A percentile compares a stretch with the other conserved stretches of the same genome.
These are phyloP conservation scores for Rhynchosporium agropyri DNA, from an alignment of 2,329 filamentous ascomycete species.

Conservation along the genomic window DNA sequence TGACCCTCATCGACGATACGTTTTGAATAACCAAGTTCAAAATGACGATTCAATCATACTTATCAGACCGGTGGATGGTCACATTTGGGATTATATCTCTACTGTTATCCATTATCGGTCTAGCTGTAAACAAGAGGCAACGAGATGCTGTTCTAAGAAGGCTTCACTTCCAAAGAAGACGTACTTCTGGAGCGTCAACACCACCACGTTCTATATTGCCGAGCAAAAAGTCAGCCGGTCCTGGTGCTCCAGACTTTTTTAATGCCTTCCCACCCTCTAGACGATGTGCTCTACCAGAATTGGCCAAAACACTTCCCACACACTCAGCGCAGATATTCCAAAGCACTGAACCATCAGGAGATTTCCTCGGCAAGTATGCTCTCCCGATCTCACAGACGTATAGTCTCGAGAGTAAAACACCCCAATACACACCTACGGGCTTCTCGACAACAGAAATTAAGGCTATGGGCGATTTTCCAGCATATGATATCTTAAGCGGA, in stretches of 20 bases:
- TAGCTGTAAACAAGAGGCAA: slow-evolving; percentile 34
- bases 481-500: slow-evolving; percentile 75
- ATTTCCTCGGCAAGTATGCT: slow-evolving; percentile 30
- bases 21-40: background rate
- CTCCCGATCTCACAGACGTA: slow-evolving; percentile 37
- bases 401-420: slow-evolving; percentile 32
- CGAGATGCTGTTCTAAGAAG: slow-evolving; percentile 34
- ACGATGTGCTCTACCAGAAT: slow-evolving; percentile 34
- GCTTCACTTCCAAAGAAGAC: slow-evolving; percentile 36
- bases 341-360: slow-evolving; percentile 27
- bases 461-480: slow-evolving; percentile 73
- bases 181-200: slow-evolving; percentile 40
- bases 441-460: slow-evolving; percentile 72
- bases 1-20: background rate
- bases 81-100: slow-evolving; percentile 36
- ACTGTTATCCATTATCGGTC: slow-evolving; percentile 27
- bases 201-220: slow-evolving; percentile 41
- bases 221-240: slow-evolving; percentile 23
- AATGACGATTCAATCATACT: slow-evolving; percentile 29
- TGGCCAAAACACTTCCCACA: slow-evolving; percentile 31
- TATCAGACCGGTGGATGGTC: slow-evolving; percentile 34
- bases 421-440: slow-evolving; percentile 64
- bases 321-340: slow-evolving; percentile 29
- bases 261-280: slow-evolving; percentile 39
- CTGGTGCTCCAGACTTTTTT: slow-evolving; percentile 29